A percentile compares a stretch with the other conserved stretches of the same genome.
These are phyloP conservation scores for Myxozyma nipponensis DNA, from an alignment of 805 yeast species.

Conservation along the genomic window DNA sequence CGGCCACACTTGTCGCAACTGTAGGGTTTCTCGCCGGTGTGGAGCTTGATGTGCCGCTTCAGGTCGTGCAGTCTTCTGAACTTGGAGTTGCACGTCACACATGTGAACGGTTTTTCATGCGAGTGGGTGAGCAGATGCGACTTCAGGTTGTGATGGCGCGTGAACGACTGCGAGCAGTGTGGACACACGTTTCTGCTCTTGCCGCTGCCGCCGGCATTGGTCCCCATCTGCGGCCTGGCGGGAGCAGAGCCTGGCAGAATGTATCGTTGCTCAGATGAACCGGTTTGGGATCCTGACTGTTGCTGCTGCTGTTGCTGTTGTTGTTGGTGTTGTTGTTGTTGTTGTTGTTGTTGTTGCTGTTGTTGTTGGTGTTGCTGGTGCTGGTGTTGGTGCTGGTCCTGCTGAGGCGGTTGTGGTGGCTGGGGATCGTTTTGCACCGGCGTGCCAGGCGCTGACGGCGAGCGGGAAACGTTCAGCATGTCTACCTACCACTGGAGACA, in stretches of 20 bases:
- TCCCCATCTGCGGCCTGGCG: no score
- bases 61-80: constrained; percentile 74
- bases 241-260: not conserved
- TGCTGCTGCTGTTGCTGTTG: not conserved
- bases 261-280: not conserved
- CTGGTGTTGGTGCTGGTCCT: not conserved
- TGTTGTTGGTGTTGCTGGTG: not conserved
- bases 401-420: no score
- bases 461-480: not conserved
- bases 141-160: constrained; percentile 70
- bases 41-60: constrained; percentile 69
- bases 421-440: no score
- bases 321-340: not conserved
- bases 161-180: constrained; percentile 59
- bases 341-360: not conserved
- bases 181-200: constrained; percentile 42
- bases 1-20: constrained; percentile 58
- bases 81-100: constrained; percentile 55
- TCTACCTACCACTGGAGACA: no score
- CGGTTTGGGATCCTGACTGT: not conserved
- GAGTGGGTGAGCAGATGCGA: constrained; percentile 69
- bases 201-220: no score
- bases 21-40: constrained; percentile 71
- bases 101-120: constrained; percentile 57
- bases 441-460: not conserved